phyloP scores from a whole-genome alignment of 1,139 yeast species.

The Nakaseomyces bracarensis region DNA sequence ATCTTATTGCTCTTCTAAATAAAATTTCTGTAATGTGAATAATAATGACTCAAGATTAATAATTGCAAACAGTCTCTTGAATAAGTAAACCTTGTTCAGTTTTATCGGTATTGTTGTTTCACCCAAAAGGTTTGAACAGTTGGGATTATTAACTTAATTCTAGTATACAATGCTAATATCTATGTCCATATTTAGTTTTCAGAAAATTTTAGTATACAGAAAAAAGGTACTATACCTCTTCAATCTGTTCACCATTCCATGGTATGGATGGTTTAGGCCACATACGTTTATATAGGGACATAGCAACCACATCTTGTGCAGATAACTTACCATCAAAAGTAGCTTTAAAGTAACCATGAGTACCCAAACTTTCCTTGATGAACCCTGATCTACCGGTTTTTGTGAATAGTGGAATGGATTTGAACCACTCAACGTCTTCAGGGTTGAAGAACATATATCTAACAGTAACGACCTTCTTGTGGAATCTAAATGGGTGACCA shows the following conservation, averaged over 20 bases:
- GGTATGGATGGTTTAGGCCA: slow-evolving; percentile 60
- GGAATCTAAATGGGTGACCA: slow-evolving; percentile 93
- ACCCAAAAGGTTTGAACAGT: too few species aligned
- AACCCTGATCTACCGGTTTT: slow-evolving; percentile 88
- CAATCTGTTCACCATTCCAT: slow-evolving; percentile 12
- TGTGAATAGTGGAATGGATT: slow-evolving; percentile 86
- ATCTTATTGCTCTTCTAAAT: too few species aligned
- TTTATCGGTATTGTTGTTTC: too few species aligned
- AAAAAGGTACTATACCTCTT: not conserved
- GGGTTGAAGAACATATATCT: slow-evolving; percentile 96
- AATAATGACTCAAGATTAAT: too few species aligned
- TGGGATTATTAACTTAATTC: too few species aligned
- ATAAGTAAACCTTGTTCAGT: too few species aligned
- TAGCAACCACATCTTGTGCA: slow-evolving; percentile 88
- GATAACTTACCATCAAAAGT: slow-evolving; percentile 85
- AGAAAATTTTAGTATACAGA: too few species aligned
- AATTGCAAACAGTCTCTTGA: too few species aligned
- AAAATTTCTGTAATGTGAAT: too few species aligned
- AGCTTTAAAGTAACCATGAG: slow-evolving; percentile 97
- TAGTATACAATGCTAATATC: too few species aligned
- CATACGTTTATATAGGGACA: slow-evolving; percentile 87
- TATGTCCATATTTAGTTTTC: too few species aligned
- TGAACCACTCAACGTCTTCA: slow-evolving; percentile 83
- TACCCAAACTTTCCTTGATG: slow-evolving; percentile 91
- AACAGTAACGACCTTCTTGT: slow-evolving; percentile 82